Base-by-base conservation (phyloP, 2,329 filamentous ascomycete genomes). In the Xylaria sp. region DNA sequence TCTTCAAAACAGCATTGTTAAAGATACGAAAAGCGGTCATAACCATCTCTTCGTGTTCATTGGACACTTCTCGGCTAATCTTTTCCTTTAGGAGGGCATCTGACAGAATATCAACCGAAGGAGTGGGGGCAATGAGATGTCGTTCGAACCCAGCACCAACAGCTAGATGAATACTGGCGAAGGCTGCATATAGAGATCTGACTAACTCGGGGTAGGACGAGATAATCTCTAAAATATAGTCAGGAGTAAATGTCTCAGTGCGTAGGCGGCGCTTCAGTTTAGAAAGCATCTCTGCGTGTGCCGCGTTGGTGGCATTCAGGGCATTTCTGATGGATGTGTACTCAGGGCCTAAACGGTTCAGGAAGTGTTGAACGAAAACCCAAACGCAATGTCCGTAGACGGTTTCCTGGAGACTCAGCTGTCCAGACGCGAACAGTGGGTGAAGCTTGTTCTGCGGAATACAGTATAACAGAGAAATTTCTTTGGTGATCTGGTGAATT, bases 401-500 rank as follows among this genome's bases (percentile, higher is more conserved):
- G 13, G 95, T 94, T 82, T 99, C 96, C 79, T 99, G 96, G 58
- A 99, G 85, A 77, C 94, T 97, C 71, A 99, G 85, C 73, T 91
- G 88, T 56, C 94, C 94, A 17, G 88, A 89, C 57, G 92, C 92
- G 79, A 99, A 99, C 73, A 97, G 88, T 65, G 86, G 84, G 81
- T 97, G 95, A 79, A 99, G 93, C 81, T 94, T 96, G 86, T 97
- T 99, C 80, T 97, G 95, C 15, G 96, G 96, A 72, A 99, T 92
- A 79, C 96, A 99, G 88, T 98, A 99, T 20, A 99, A 86, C 65
- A 99, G 87, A 1, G 96, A 98, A 57, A 97, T 91, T 80, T 99
- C 96, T 86, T 98, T 98, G 84, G 96, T 97, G 83, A 99, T 97
- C 81, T 99, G 96, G 81, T 97, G 93, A 72, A 99, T 97, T 2